These are phyloP conservation scores for Mycena vulgaris DNA, from an alignment of 768 basidiomycete genomes.

Conservation along the genomic window DNA sequence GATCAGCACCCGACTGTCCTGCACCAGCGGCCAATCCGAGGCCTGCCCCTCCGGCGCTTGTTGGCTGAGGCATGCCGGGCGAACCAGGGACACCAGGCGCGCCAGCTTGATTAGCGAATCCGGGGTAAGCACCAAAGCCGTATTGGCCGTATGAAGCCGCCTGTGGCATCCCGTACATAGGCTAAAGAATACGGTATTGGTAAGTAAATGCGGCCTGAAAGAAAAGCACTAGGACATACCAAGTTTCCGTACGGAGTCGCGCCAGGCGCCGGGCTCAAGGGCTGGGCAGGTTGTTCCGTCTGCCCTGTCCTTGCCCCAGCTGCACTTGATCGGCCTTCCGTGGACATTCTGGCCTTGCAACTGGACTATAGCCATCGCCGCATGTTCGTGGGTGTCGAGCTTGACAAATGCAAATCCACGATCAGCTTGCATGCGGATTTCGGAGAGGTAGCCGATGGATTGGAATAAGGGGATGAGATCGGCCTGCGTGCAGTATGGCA, in stretches of 20 bases:
- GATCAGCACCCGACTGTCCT: constrained; percentile 72
- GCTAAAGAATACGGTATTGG: constrained; percentile 56
- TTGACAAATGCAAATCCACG: constrained; percentile 99
- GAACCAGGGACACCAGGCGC: constrained; percentile 67
- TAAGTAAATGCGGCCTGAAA: constrained; percentile 19
- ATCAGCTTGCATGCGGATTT: constrained; percentile 99
- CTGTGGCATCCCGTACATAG: constrained; percentile 94
- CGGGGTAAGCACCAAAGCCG: constrained; percentile 81
- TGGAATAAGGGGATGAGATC: constrained; percentile 99
- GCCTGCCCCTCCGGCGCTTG: constrained; percentile 67
- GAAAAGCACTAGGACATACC: constrained; percentile 62
- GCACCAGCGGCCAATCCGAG: constrained; percentile 69
- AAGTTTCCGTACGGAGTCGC: constrained; percentile 85
- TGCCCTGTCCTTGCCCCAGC: constrained; percentile 97
- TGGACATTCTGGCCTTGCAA: constrained; percentile 98
- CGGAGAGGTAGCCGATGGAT: constrained; percentile 97
- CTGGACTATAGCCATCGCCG: constrained; percentile 97
- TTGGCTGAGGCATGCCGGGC: constrained; percentile 72
- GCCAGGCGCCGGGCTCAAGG: constrained; percentile 73
- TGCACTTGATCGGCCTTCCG: constrained; percentile 97
- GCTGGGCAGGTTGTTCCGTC: constrained; percentile 75
- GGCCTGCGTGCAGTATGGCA: constrained; percentile 96
- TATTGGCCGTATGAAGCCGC: constrained; percentile 85
- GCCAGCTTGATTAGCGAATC: constrained; percentile 75
- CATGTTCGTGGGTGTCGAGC: constrained; percentile 98